Percentiles rank a stretch among this genome's conserved stretches.
phyloP scores from a whole-genome alignment of 1,284 basidiomycete species.

The Leucoagaricus sp. region DNA sequence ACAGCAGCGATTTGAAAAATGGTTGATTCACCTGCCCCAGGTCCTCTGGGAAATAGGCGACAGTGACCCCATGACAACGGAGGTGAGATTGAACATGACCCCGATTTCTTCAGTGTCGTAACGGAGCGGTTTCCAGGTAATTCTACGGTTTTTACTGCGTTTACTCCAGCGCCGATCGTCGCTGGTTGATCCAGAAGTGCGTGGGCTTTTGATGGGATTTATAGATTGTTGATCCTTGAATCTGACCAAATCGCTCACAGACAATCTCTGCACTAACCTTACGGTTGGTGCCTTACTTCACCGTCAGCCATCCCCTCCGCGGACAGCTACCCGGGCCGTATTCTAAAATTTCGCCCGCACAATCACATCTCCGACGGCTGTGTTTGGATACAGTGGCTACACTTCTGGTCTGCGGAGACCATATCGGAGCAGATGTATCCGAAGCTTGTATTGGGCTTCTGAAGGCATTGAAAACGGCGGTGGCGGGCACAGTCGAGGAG shows the following conservation, averaged over 20 bases:
- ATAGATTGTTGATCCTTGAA: not conserved
- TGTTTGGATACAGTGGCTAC: conserved; percentile 39
- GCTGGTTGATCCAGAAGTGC: conserved; percentile 44
- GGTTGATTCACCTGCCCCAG: conserved; percentile 73
- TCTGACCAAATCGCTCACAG: conserved; percentile 29
- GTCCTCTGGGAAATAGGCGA: conserved; percentile 81
- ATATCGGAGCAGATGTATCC: conserved; percentile 10
- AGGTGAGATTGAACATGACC: conserved; percentile 43
- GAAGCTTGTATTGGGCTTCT: conserved; percentile 29
- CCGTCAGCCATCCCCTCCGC: conserved; percentile 65
- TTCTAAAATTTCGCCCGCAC: conserved; percentile 52
- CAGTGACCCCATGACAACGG: conserved; percentile 54
- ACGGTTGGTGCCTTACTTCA: conserved; percentile 78
- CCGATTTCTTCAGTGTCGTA: not conserved
- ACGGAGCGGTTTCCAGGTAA: conserved; percentile 40
- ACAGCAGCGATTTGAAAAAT: conserved; percentile 51
- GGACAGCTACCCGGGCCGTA: conserved; percentile 78
- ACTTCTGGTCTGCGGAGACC: conserved; percentile 19
- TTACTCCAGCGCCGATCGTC: conserved; percentile 56
- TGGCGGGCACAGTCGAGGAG: conserved; percentile 38
- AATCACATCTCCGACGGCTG: conserved; percentile 32
- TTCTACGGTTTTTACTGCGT: conserved; percentile 65
- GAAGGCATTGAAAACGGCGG: conserved; percentile 41
- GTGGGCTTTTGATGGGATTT: conserved; percentile 21
- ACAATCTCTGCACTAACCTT: conserved; percentile 46